phyloP scores from a whole-genome alignment of 2,329 filamentous ascomycete genomes.

The Endothia cerciana region DNA sequence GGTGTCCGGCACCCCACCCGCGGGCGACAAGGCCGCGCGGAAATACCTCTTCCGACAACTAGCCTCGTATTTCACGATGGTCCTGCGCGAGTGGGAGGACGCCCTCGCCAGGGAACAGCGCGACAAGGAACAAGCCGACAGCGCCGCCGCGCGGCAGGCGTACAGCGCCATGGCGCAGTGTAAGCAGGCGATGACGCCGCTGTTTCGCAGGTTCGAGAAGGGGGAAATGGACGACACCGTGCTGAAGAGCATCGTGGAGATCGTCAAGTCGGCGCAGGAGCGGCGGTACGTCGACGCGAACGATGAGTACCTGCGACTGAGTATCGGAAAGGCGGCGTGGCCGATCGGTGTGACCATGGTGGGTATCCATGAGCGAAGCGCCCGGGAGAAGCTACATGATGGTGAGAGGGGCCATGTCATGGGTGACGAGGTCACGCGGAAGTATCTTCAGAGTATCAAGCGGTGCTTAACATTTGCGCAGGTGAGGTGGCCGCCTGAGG shows the following conservation, averaged over 20 bases:
- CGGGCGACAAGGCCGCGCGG: slow-evolving; percentile 66
- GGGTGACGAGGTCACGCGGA: slow-evolving; percentile 93
- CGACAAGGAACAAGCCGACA: slow-evolving; percentile 48
- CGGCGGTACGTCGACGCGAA: slow-evolving; percentile 95
- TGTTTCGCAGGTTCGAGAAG: slow-evolving; percentile 89
- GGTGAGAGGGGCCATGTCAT: slow-evolving; percentile 91
- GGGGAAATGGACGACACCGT: slow-evolving; percentile 78
- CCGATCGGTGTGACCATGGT: slow-evolving; percentile 99
- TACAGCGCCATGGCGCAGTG: slow-evolving; percentile 85
- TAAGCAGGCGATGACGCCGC: slow-evolving; percentile 81
- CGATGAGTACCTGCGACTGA: slow-evolving; percentile 88
- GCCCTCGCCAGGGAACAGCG: slow-evolving; percentile 71
- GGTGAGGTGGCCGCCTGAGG: slow-evolving; percentile 92
- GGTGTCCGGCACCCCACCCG: slow-evolving; percentile 64
- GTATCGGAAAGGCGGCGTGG: slow-evolving; percentile 97
- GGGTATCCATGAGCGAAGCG: slow-evolving; percentile 96
- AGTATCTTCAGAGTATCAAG: slow-evolving; percentile 98
- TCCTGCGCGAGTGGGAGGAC: slow-evolving; percentile 84
- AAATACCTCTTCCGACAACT: slow-evolving; percentile 83
- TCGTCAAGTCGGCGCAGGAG: slow-evolving; percentile 87
- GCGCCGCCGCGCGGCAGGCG: slow-evolving; percentile 79
- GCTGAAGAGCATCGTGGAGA: slow-evolving; percentile 83
- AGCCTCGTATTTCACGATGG: slow-evolving; percentile 93
- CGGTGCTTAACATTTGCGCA: slow-evolving; percentile 95
- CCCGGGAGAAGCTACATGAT: slow-evolving; percentile 92